These are phyloP conservation scores for Vitellaria paradoxa DNA, from an alignment of 179 eudicot genomes.

Conservation along the genomic window DNA sequence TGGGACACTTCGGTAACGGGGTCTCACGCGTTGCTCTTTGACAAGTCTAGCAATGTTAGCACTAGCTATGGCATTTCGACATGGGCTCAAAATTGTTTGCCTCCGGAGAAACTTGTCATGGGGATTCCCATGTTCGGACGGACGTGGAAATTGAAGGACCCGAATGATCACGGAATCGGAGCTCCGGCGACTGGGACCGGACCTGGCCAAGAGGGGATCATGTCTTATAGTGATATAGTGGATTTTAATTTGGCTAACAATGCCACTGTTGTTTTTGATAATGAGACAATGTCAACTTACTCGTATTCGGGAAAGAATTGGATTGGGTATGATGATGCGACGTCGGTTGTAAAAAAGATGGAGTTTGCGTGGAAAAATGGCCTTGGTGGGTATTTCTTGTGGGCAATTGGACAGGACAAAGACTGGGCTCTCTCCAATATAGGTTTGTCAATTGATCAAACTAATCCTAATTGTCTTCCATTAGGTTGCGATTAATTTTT, in stretches of 20 bases:
- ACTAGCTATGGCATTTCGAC: slow-evolving; percentile 19
- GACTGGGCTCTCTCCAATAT: slow-evolving; percentile 28
- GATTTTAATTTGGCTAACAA: slow-evolving; percentile 16
- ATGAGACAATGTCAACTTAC: slow-evolving; percentile 19
- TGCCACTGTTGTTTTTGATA: slow-evolving; percentile 19
- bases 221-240: slow-evolving; percentile 11
- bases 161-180: slow-evolving; percentile 26
- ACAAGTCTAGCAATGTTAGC: background rate
- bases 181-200: slow-evolving; percentile 33
- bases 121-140: slow-evolving; percentile 35
- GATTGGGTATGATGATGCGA: slow-evolving; percentile 34
- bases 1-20: background rate
- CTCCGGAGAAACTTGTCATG: slow-evolving; percentile 25
- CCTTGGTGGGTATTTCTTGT: slow-evolving; percentile 36
- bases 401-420: slow-evolving; percentile 33
- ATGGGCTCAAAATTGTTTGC: slow-evolving; percentile 21
- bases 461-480: too few relatives aligned
- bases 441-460: slow-evolving; percentile 8
- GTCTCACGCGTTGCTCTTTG: background rate
- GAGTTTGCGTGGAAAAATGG: slow-evolving; percentile 24
- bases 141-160: slow-evolving; percentile 29
- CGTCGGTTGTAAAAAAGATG: slow-evolving; percentile 17
- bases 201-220: slow-evolving; percentile 13
- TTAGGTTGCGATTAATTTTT: background rate
- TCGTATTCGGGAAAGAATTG: slow-evolving; percentile 24